Evolutionary conservation across 2,329 filamentous ascomycete genomes (phyloP).

Genomic region (Triangularia verruculosa): DNA sequence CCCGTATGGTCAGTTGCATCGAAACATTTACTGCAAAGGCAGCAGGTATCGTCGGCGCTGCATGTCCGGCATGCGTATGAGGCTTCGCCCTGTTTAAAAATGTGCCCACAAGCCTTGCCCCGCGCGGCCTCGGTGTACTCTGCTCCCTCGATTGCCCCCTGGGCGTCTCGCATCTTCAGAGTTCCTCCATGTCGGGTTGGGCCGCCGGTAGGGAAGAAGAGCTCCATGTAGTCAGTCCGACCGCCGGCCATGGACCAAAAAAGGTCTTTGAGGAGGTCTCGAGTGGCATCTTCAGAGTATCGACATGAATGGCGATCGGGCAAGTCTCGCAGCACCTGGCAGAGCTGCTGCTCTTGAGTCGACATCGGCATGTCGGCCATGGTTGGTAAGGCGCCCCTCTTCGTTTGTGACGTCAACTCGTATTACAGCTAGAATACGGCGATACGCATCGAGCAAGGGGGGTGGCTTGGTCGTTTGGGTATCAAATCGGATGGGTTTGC

Average conservation of each 20-base stretch:
- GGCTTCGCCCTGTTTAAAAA: slow-evolving; percentile 91
- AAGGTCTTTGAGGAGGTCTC: slow-evolving; percentile 71
- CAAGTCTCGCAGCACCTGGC: slow-evolving; percentile 74
- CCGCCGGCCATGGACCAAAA: slow-evolving; percentile 84
- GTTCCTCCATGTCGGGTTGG: slow-evolving; percentile 52
- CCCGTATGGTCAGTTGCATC: slow-evolving; percentile 92
- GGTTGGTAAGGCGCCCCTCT: slow-evolving; percentile 16
- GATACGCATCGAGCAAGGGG: not conserved
- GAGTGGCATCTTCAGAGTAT: slow-evolving; percentile 68
- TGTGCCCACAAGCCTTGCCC: slow-evolving; percentile 94
- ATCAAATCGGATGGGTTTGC: not conserved
- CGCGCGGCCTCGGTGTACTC: slow-evolving; percentile 91
- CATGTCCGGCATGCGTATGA: slow-evolving; percentile 95
- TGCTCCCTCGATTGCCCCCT: slow-evolving; percentile 88
- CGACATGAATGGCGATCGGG: slow-evolving; percentile 71
- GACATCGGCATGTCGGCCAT: slow-evolving; percentile 55
- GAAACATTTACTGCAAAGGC: slow-evolving; percentile 90
- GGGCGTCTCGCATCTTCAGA: slow-evolving; percentile 80
- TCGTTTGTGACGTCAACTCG: slow-evolving; percentile 4
- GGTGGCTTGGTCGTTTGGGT: not conserved
- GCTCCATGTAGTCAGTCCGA: slow-evolving; percentile 67
- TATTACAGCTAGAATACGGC: not conserved
- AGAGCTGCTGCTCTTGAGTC: slow-evolving; percentile 77
- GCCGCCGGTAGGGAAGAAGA: slow-evolving; percentile 78
- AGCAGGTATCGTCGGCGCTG: slow-evolving; percentile 90